These are phyloP conservation scores for Botrytis squamosa DNA, from an alignment of 2,329 filamentous ascomycete species.

Conservation along the genomic window DNA sequence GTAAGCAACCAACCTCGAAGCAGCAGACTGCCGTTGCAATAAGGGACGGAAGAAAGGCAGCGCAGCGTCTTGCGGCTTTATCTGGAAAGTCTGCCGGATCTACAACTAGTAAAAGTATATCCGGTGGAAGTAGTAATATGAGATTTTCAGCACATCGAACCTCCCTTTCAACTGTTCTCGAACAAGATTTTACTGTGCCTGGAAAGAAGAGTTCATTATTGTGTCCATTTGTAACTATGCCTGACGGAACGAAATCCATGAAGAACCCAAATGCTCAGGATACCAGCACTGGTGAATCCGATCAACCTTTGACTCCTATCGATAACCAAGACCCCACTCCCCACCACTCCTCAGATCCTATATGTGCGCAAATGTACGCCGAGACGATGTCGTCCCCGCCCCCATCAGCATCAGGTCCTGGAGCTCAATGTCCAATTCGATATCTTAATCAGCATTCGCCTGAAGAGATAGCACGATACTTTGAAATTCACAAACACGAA, in stretches of 20 bases:
- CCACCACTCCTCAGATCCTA: conserved; percentile 56
- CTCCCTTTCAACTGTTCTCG: conserved; percentile 65
- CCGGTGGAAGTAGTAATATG: conserved; percentile 41
- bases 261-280: conserved; percentile 29
- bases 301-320: conserved; percentile 33
- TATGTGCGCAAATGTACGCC: conserved; percentile 63
- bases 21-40: conserved; percentile 63
- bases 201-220: conserved; percentile 76
- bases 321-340: conserved; percentile 44
- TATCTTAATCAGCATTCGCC: conserved; percentile 90
- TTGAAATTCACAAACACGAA: conserved; percentile 94
- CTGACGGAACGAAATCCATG: conserved; percentile 23
- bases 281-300: conserved; percentile 32
- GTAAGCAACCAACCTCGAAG: conserved; percentile 41
- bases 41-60: conserved; percentile 61
- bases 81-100: conserved; percentile 45
- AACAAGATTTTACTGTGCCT: conserved; percentile 86
- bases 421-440: conserved; percentile 82
- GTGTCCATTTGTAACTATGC: conserved; percentile 68
- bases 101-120: conserved; percentile 45
- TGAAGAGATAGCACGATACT: conserved; percentile 89
- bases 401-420: conserved; percentile 50
- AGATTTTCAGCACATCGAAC: conserved; percentile 48
- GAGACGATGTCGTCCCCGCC: conserved; percentile 49
- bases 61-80: conserved; percentile 51